phyloP scores from a whole-genome alignment of 768 basidiomycete species.

The Dentipellis fragilis region DNA sequence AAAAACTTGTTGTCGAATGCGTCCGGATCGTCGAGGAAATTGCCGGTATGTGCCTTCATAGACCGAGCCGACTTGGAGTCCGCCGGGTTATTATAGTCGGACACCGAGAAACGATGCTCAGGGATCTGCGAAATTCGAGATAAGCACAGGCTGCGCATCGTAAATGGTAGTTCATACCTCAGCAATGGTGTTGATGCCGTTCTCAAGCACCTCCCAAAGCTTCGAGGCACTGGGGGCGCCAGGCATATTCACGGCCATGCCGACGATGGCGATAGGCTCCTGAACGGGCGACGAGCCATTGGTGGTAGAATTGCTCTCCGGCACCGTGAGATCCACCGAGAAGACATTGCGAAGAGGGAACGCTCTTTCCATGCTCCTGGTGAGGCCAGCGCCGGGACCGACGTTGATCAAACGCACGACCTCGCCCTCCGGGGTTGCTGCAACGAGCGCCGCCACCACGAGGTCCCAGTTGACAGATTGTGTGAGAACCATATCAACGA shows the following conservation, averaged over 20 bases:
- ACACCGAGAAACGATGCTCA: constrained; percentile 40
- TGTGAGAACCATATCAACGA: constrained; percentile 12
- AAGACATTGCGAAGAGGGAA: constrained; percentile 17
- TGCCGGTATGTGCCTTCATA: constrained; percentile 47
- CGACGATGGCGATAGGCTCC: constrained; percentile 58
- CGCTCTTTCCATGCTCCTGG: constrained; percentile 28
- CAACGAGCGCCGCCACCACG: constrained; percentile 20
- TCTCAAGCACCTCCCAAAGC: constrained; percentile 52
- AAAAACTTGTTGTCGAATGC: constrained; percentile 66
- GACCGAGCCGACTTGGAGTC: constrained; percentile 24
- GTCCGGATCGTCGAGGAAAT: constrained; percentile 49
- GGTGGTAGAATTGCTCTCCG: not conserved
- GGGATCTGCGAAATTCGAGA: constrained; percentile 41
- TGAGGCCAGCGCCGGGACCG: constrained; percentile 35
- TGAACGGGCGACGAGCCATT: constrained; percentile 18
- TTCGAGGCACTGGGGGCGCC: constrained; percentile 37
- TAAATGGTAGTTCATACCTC: constrained; percentile 30
- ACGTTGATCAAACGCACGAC: constrained; percentile 34
- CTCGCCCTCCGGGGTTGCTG: constrained; percentile 14
- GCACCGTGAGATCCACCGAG: constrained; percentile 1
- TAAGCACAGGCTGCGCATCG: not conserved
- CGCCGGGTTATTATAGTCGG: constrained; percentile 24
- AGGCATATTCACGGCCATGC: constrained; percentile 54
- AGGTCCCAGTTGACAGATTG: constrained; percentile 33
- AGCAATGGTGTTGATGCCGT: constrained; percentile 44